Base-by-base conservation (phyloP, 2,329 filamentous ascomycete genomes). In the Aspergillus sp. region DNA sequence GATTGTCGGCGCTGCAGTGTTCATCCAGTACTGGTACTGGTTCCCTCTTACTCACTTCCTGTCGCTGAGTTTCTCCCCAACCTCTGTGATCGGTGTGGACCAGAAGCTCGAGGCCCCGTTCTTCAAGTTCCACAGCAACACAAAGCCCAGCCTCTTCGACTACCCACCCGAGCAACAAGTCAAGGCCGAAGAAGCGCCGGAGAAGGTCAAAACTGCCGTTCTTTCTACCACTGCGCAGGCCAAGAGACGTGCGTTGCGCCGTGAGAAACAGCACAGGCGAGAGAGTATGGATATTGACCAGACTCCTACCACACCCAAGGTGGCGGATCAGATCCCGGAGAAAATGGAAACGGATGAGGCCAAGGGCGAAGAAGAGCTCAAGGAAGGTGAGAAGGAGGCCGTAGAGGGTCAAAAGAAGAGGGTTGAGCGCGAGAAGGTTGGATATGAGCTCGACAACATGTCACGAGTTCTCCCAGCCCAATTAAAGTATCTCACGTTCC, bases 1-100 rank as follows among this genome's bases (percentile, higher is more conserved):
- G 60, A 96, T 99, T 64, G 93, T 99, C 17, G 96, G 95, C 65
- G 96, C 96, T 87, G 93, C 92, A 26, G 90, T 99, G 53, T 99
- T 99, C 78, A 96, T 93, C 8, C 95, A 99, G 74, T 99, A 99
- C 81, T 99, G 95, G 95, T 99, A 99, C 81, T 99, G 95, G 95
- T 99, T 99, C 85, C 95, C 95, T 59, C 89, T 98, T 68, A 96
- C 95, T 30, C 95, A 99, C 77, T 99, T 99, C 85, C 76, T 99
- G 57, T 96, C 93, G 0, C 83, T 99, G 60, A 93, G 91, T 69
- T 98, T 99, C 78, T 92, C 91, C n/a, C 95, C 95, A 1, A 99
- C 96, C 1, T 90, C 95, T 1, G 90, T 99, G 70, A 97, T 98
- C 66, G 93, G 90, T 59, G 86, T 99, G 24, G 93, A 99, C 71